Percentiles rank a stretch among this genome's conserved stretches.
Evolutionary conservation across 805 yeast species (phyloP).

Genomic region (Suhomyces pyralidae): DNA sequence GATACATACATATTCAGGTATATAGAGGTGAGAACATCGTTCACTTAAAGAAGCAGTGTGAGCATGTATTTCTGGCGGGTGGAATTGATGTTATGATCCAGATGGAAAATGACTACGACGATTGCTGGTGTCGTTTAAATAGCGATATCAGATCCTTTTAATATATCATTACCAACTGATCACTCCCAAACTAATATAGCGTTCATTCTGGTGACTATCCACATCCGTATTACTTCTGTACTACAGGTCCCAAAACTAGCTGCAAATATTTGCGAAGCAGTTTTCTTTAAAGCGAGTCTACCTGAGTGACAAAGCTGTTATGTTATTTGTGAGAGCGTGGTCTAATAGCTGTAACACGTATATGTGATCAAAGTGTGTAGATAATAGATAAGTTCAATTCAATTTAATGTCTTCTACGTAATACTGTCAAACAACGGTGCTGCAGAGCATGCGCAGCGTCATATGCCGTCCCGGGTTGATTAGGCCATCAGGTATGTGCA

Average conservation of each 20-base stretch:
- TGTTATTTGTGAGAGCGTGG: no score
- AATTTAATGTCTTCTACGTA: no score
- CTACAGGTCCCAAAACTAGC: not conserved
- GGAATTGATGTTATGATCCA: constrained; percentile 61
- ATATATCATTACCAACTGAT: not conserved
- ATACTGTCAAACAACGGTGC: not conserved
- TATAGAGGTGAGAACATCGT: constrained; percentile 63
- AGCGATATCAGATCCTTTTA: constrained; percentile 1
- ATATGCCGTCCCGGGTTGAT: not conserved
- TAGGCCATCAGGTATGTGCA: not conserved
- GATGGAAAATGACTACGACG: constrained; percentile 60
- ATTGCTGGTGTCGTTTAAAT: constrained; percentile 61
- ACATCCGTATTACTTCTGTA: not conserved
- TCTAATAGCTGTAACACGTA: no score
- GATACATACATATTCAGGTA: constrained; percentile 80
- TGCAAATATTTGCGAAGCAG: not conserved
- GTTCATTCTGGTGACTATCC: not conserved
- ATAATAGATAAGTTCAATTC: no score
- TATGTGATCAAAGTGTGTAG: no score
- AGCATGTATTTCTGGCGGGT: constrained; percentile 47
- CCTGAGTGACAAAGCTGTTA: no score
- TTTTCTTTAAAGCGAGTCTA: not conserved
- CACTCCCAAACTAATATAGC: not conserved
- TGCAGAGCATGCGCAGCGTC: not conserved
- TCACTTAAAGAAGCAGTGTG: constrained; percentile 58